Evolutionary conservation across 2,329 filamentous ascomycete genomes (phyloP).

Genomic region (Akanthomyces lecanii): DNA sequence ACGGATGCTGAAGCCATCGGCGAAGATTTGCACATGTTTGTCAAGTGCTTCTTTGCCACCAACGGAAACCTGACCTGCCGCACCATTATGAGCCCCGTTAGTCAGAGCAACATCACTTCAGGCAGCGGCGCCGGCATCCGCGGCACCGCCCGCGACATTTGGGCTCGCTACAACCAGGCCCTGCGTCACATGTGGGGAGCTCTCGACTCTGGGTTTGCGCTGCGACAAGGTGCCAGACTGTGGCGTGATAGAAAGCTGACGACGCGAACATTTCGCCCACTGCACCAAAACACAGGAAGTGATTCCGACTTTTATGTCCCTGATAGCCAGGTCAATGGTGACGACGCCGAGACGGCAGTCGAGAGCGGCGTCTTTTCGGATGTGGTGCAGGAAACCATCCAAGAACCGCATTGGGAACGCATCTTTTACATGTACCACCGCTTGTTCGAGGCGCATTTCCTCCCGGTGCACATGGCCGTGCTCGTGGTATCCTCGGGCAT

Average conservation of each 20-base stretch:
- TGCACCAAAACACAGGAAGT: conserved; percentile 47
- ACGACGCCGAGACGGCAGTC: conserved; percentile 36
- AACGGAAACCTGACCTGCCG: conserved; percentile 63
- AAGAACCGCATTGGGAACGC: conserved; percentile 50
- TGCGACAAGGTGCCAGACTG: conserved; percentile 54
- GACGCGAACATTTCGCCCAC: conserved; percentile 49
- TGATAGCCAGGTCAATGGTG: conserved; percentile 37
- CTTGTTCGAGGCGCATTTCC: conserved; percentile 70
- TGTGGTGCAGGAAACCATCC: conserved; percentile 47
- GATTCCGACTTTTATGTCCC: conserved; percentile 45
- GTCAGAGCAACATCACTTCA: conserved; percentile 67
- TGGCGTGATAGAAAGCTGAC: conserved; percentile 56
- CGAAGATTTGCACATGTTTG: conserved; percentile 73
- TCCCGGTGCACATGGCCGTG: conserved; percentile 64
- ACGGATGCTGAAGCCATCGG: conserved; percentile 67
- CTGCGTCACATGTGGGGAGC: conserved; percentile 74
- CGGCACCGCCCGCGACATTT: conserved; percentile 54
- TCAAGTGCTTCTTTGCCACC: conserved; percentile 72
- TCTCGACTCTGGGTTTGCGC: conserved; percentile 62
- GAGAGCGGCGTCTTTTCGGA: conserved; percentile 54
- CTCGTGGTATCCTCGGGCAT: conserved; percentile 59
- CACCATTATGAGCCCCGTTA: conserved; percentile 64
- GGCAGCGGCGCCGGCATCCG: conserved; percentile 45
- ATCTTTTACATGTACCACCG: conserved; percentile 59
- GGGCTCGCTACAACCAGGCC: conserved; percentile 67